Percentiles rank a stretch among this genome's conserved stretches.
phyloP scores from a whole-genome alignment of 1,284 basidiomycete genomes.

The Trichosporon sp. region DNA sequence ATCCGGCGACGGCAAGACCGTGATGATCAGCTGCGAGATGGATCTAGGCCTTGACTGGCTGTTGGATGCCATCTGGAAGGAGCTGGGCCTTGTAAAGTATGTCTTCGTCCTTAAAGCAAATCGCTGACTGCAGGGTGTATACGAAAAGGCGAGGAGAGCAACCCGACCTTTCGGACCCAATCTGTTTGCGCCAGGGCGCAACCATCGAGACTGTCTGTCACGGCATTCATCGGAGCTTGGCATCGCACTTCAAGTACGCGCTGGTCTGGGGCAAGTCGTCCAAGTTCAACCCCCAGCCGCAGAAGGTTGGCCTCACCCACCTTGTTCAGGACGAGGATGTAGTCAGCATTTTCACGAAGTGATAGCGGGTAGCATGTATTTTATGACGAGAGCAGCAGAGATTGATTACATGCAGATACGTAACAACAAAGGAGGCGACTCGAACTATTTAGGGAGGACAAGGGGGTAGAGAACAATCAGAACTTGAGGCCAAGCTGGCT shows the following conservation, averaged over 20 bases:
- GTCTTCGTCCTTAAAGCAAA: conserved; percentile 2
- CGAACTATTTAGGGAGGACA: neutral
- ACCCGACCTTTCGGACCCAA: conserved; percentile 87
- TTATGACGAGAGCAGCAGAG: neutral
- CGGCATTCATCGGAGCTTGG: conserved; percentile 82
- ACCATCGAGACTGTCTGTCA: conserved; percentile 93
- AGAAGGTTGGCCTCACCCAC: conserved; percentile 84
- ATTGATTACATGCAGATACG: neutral
- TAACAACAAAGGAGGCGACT: neutral
- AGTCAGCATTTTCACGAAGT: conserved; percentile 51
- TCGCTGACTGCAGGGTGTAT: conserved; percentile 58
- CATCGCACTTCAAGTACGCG: conserved; percentile 79
- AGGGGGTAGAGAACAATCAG: neutral
- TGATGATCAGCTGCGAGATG: conserved; percentile 92
- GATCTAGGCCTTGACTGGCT: conserved; percentile 83
- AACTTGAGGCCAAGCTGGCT: conserved; percentile 39
- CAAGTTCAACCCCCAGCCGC: conserved; percentile 85
- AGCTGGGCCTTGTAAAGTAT: conserved; percentile 71
- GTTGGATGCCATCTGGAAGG: conserved; percentile 84
- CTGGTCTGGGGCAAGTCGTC: conserved; percentile 89
- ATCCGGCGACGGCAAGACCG: conserved; percentile 64
- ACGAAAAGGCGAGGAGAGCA: conserved; percentile 94
- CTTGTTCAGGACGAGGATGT: conserved; percentile 91
- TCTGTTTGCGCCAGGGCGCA: conserved; percentile 84
- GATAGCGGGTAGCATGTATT: conserved; percentile 1